Conservation (phyloP, 2,329 filamentous ascomycete genomes). For the Talaromyces sp. region DNA sequence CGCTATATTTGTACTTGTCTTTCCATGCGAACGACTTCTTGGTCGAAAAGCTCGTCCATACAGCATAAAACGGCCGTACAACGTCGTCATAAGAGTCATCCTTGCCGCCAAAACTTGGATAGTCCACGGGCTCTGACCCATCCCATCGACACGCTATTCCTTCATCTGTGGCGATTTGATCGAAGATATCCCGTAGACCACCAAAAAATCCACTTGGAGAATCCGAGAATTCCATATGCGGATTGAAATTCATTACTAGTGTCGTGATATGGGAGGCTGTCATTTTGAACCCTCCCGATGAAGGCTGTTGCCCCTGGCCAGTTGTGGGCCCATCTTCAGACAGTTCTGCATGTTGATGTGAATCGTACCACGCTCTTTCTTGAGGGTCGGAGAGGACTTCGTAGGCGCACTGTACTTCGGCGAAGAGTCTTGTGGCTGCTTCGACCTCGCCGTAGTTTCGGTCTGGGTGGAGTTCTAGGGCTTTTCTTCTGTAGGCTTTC, state of each 20-base stretch:
- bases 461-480: slow-evolving; percentile 90
- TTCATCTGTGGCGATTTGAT: slow-evolving; percentile 75
- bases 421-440: slow-evolving; percentile 76
- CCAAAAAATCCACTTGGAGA: slow-evolving; percentile 79
- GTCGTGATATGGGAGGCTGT: slow-evolving; percentile 74
- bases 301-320: slow-evolving; percentile 42
- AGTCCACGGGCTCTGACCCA: slow-evolving; percentile 57
- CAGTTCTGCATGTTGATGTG: slow-evolving; percentile 80
- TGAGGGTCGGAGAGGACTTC: slow-evolving; percentile 94
- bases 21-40: slow-evolving; percentile 85
- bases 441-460: slow-evolving; percentile 85
- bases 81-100: slow-evolving; percentile 68
- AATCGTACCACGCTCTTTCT: slow-evolving; percentile 96
- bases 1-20: slow-evolving; percentile 74
- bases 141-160: slow-evolving; percentile 63
- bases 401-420: slow-evolving; percentile 88
- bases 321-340: slow-evolving; percentile 49
- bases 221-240: slow-evolving; percentile 73
- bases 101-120: slow-evolving; percentile 78
- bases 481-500: slow-evolving; percentile 84
- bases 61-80: slow-evolving; percentile 73
- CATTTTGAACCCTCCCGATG: slow-evolving; percentile 64
- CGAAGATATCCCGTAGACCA: slow-evolving; percentile 70
- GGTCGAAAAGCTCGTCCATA: slow-evolving; percentile 78
- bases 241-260: slow-evolving; percentile 75